phyloP scores from a whole-genome alignment of 345 rosid genomes.

The Salix dunnii region DNA sequence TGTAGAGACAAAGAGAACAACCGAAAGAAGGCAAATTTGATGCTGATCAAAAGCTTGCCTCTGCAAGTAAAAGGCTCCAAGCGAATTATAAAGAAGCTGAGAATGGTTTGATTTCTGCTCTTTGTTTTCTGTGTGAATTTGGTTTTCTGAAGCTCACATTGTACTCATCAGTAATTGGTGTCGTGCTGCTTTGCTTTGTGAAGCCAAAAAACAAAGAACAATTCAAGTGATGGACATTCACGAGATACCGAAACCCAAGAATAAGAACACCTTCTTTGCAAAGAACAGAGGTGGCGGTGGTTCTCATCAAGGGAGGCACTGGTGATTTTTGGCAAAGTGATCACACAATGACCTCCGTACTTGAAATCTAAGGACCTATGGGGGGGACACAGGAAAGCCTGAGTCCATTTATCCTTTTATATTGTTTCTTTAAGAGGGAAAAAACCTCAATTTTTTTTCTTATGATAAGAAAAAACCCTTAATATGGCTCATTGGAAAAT shows the following conservation, averaged over 20 bases:
- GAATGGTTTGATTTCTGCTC: conserved; percentile 57
- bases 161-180: conserved; percentile 12
- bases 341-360: neutral
- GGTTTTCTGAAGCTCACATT: neutral
- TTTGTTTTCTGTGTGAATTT: neutral
- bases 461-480: neutral
- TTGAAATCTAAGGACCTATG: neutral
- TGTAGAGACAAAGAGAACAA: conserved; percentile 71
- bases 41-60: conserved; percentile 51
- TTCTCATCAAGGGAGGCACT: conserved; percentile 93
- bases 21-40: conserved; percentile 52
- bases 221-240: conserved; percentile 99
- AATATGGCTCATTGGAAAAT: neutral
- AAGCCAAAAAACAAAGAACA: conserved; percentile 98
- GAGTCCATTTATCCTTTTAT: conserved; percentile 9
- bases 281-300: conserved; percentile 72
- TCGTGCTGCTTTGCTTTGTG: conserved; percentile 24
- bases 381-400: conserved; percentile 3
- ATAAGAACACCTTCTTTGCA: conserved; percentile 78
- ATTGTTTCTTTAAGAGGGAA: conserved; percentile 6
- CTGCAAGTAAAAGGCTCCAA: conserved; percentile 83
- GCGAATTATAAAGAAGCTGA: conserved; percentile 81
- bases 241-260: conserved; percentile 94
- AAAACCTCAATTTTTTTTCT: neutral
- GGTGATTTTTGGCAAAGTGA: conserved; percentile 44